Conservation (phyloP, 1,139 yeast species). For the Geotrichum klebahnii region DNA sequence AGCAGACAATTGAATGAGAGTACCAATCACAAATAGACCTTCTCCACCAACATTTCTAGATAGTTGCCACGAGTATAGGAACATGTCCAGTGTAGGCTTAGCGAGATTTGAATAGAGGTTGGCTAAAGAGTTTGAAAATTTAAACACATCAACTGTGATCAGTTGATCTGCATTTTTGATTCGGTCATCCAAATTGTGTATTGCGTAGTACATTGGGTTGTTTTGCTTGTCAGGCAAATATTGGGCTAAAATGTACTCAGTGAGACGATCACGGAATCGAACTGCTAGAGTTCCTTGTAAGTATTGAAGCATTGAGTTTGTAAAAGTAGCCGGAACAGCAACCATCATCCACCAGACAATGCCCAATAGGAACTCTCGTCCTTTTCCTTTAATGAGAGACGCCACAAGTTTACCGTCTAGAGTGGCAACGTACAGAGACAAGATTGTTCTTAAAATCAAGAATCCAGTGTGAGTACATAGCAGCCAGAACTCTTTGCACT, state of each 20-base stretch:
- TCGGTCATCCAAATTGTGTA: constrained; percentile 55
- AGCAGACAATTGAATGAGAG: constrained; percentile 78
- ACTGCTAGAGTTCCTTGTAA: constrained; percentile 66
- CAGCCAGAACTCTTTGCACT: constrained; percentile 39
- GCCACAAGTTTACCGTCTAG: constrained; percentile 86
- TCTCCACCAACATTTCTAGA: constrained; percentile 74
- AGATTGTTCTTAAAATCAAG: constrained; percentile 62
- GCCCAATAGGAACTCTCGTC: constrained; percentile 58
- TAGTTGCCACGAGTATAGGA: constrained; percentile 77
- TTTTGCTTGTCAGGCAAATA: constrained; percentile 53
- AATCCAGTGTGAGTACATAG: constrained; percentile 58
- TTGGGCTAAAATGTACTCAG: constrained; percentile 58
- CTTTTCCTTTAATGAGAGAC: constrained; percentile 67
- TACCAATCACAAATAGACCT: constrained; percentile 76
- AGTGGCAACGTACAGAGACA: constrained; percentile 79
- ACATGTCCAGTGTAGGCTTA: constrained; percentile 77
- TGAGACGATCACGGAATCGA: constrained; percentile 61
- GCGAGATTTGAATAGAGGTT: constrained; percentile 80
- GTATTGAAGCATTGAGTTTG: constrained; percentile 69
- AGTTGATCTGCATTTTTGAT: constrained; percentile 79
- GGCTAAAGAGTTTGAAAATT: constrained; percentile 69
- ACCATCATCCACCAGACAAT: constrained; percentile 76
- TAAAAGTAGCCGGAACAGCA: constrained; percentile 82
- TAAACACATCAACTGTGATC: constrained; percentile 71
- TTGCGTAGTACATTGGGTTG: constrained; percentile 50